Conservation (phyloP, 2,329 filamentous ascomycete genomes). For the Nothomitra cinnamomea region DNA sequence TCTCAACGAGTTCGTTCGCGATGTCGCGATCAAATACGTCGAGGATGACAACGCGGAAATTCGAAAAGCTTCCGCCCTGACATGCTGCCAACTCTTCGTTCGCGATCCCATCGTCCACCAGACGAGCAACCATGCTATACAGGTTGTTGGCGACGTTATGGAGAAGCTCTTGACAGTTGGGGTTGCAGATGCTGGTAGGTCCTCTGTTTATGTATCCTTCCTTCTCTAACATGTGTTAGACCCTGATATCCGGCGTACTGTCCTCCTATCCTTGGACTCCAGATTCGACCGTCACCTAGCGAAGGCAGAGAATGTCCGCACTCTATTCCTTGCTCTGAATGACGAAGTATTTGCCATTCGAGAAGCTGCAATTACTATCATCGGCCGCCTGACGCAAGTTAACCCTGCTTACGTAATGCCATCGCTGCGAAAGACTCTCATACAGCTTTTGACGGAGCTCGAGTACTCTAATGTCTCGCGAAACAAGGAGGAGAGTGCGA, state of each 20-base stretch:
- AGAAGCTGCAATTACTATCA: constrained; percentile 90
- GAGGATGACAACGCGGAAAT: constrained; percentile 92
- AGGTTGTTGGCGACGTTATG: constrained; percentile 95
- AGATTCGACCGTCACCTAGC: constrained; percentile 94
- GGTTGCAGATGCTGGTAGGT: constrained; percentile 52
- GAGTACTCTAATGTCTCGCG: constrained; percentile 88
- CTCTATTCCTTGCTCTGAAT: constrained; percentile 85
- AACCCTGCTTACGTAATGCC: constrained; percentile 98
- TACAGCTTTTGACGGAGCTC: constrained; percentile 89
- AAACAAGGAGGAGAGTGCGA: constrained; percentile 93
- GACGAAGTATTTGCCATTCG: constrained; percentile 86
- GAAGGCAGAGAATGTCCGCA: constrained; percentile 92
- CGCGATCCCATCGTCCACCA: constrained; percentile 96
- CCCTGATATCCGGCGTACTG: constrained; percentile 72
- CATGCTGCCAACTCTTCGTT: constrained; percentile 94
- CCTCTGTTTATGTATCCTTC: constrained; percentile 15
- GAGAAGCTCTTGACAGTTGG: constrained; percentile 91
- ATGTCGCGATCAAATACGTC: constrained; percentile 95
- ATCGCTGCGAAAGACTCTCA: constrained; percentile 80
- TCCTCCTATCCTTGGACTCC: constrained; percentile 75
- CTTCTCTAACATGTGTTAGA: constrained; percentile 28
- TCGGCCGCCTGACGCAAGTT: constrained; percentile 74
- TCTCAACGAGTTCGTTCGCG: constrained; percentile 93
- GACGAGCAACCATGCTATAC: constrained; percentile 88
- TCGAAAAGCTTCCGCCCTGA: constrained; percentile 82